Percentiles rank a stretch among this genome's conserved stretches.
phyloP scores from a whole-genome alignment of 345 rosid genomes.

The Limnanthes douglasii region DNA sequence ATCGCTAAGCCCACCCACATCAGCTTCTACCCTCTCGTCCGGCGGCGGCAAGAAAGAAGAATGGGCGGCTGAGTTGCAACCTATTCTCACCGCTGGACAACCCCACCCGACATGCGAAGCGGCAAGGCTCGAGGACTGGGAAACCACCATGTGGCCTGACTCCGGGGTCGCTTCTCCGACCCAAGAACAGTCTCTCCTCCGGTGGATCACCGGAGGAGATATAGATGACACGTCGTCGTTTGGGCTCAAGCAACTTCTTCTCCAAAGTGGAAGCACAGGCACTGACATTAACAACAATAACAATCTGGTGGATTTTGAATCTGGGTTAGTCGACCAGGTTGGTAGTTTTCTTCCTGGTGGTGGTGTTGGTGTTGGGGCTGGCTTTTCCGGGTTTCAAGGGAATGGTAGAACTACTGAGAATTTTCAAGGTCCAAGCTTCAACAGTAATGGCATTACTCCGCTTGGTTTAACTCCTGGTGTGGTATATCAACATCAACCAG shows the following conservation, averaged over 20 bases:
- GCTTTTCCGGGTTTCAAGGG: neutral
- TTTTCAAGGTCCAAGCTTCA: neutral
- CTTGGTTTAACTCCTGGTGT: neutral
- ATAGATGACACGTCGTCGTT: slow-evolving; percentile 26
- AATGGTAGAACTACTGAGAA: neutral
- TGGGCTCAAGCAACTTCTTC: slow-evolving; percentile 28
- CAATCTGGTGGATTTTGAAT: slow-evolving; percentile 19
- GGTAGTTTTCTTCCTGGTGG: neutral
- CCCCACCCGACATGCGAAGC: slow-evolving; percentile 13
- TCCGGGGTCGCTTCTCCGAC: slow-evolving; percentile 7
- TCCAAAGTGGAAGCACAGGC: slow-evolving; percentile 18
- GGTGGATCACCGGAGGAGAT: slow-evolving; percentile 36
- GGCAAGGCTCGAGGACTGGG: slow-evolving; percentile 41
- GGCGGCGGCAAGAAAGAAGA: slow-evolving; percentile 19
- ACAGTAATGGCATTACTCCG: neutral
- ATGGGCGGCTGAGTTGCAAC: slow-evolving; percentile 29
- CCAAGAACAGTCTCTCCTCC: slow-evolving; percentile 30
- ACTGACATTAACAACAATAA: slow-evolving; percentile 4
- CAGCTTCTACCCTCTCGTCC: slow-evolving; percentile 42
- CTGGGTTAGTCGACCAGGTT: slow-evolving; percentile 22
- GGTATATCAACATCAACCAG: neutral
- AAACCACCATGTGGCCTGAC: slow-evolving; percentile 29
- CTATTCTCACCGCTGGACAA: slow-evolving; percentile 17
- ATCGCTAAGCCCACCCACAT: slow-evolving; percentile 35
- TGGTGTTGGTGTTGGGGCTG: slow-evolving; percentile 9